Base-by-base conservation (phyloP, 75 land plant species). In the Gnetum montanum region DNA sequence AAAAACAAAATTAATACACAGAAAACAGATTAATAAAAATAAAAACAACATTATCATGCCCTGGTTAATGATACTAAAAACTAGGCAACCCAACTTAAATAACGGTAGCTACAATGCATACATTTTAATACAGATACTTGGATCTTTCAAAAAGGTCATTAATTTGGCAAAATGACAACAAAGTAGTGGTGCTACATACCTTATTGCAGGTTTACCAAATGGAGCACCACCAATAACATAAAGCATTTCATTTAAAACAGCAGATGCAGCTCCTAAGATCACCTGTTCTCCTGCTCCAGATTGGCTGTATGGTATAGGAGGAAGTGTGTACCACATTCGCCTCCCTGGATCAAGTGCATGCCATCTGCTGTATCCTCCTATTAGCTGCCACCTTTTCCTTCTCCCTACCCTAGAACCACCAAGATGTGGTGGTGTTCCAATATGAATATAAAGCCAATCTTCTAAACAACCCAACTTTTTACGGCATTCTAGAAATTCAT, bases 181-280 rank as follows among this genome's bases (percentile, higher is more conserved):
- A n/a, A n/a, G n/a, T n/a, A n/a, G n/a, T n/a, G n/a, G n/a, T n/a
- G n/a, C n/a, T n/a, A n/a, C n/a, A n/a, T n/a, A n/a, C n/a, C n/a
- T 62, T 13, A 67, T 65, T 16, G 69, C 65, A 3, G 56, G 54
- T 49, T 46, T 61, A 3, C 69, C 69, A 49, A 67, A 67, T 26
- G 69, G 69, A 60, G 66, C 69, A 26, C 69, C 65, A 2, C 69
- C 69, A 60, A 67, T 28, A 7, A 67, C 69, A 46, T 61, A 62
- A 31, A 67, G 65, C 26, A 38, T 49, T 33, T 56, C 69, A 10
- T 67, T 36, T 22, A 67, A 25, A 12, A 67, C 65, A 16, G 40
- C 65, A 27, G 69, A 67, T 13, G 69, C 24, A 1, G 65, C 69
- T n/a, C 66, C 69, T 45, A 67, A 31, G 4, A 67, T 60, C 5